These are phyloP conservation scores for Besnoitia besnoiti DNA, from an alignment of 169 alveolate species.

Conservation along the genomic window DNA sequence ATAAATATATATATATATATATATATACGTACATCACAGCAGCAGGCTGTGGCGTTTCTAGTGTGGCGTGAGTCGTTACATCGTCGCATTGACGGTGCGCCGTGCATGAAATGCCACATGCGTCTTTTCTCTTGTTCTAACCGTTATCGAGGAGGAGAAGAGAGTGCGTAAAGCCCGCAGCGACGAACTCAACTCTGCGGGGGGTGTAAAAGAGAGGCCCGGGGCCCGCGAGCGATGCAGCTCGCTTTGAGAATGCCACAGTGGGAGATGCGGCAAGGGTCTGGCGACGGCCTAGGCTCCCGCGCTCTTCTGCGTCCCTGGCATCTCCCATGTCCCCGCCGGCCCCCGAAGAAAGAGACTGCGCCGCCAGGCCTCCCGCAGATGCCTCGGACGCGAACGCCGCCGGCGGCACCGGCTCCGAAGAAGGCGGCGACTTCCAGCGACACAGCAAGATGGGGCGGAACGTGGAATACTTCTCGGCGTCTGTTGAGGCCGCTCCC, in stretches of 20 bases:
- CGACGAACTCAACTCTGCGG: neutral
- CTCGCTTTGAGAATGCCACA: no score
- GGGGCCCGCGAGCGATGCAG: neutral
- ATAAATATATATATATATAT: no score
- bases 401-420: neutral
- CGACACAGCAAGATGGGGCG: neutral
- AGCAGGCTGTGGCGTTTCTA: no score
- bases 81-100: no score
- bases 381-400: neutral
- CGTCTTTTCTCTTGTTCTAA: neutral
- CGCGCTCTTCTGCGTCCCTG: neutral
- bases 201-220: neutral
- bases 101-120: no score
- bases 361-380: no score
- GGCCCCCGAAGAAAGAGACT: no score
- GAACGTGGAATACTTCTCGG: neutral
- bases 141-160: slow-evolving; percentile 11
- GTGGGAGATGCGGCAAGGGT: no score
- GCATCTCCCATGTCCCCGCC: no score
- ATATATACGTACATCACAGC: no score
- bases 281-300: neutral
- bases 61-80: no score
- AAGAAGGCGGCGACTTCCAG: neutral
- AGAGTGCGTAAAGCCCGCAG: slow-evolving; percentile 20
- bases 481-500: no score